Evolutionary conservation across 2,329 filamentous ascomycete species (phyloP).

Genomic region (Phyllosticta capitalensis): DNA sequence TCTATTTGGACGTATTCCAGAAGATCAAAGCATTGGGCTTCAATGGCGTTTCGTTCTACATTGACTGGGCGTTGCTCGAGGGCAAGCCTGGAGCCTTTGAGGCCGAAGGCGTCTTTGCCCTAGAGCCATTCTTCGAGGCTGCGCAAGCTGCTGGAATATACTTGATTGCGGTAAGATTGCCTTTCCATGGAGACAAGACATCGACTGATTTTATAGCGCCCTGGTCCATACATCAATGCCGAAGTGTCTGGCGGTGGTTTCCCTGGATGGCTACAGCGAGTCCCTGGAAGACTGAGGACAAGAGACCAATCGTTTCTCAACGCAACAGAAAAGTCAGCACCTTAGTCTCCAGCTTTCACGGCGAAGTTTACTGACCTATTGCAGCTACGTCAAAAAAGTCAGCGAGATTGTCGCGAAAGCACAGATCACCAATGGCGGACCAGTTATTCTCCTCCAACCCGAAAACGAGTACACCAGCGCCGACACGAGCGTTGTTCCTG

Average conservation of each 20-base stretch:
- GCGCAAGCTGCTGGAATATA: constrained; percentile 66
- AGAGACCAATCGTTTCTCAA: constrained; percentile 51
- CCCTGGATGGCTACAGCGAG: constrained; percentile 66
- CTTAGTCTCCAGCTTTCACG: background rate
- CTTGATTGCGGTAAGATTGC: constrained; percentile 48
- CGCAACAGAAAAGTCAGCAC: constrained; percentile 54
- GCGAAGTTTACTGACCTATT: background rate
- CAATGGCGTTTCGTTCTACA: constrained; percentile 70
- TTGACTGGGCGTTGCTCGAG: constrained; percentile 69
- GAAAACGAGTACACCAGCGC: constrained; percentile 69
- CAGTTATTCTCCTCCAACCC: constrained; percentile 67
- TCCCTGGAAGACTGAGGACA: constrained; percentile 57
- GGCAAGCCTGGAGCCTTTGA: constrained; percentile 60
- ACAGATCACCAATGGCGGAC: constrained; percentile 76
- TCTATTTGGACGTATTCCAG: constrained; percentile 67
- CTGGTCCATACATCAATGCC: constrained; percentile 70
- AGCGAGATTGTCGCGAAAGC: constrained; percentile 59
- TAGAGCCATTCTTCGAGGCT: constrained; percentile 68
- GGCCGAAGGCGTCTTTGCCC: constrained; percentile 61
- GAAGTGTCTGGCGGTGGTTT: constrained; percentile 69
- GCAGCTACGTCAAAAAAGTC: constrained; percentile 52
- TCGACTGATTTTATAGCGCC: constrained; percentile 22
- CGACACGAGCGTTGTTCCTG: constrained; percentile 30
- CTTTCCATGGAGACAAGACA: constrained; percentile 6
- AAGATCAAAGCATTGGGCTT: constrained; percentile 77